Conservation (phyloP, 495 filamentous ascomycete species). For the Penicillium egyptiacum region DNA sequence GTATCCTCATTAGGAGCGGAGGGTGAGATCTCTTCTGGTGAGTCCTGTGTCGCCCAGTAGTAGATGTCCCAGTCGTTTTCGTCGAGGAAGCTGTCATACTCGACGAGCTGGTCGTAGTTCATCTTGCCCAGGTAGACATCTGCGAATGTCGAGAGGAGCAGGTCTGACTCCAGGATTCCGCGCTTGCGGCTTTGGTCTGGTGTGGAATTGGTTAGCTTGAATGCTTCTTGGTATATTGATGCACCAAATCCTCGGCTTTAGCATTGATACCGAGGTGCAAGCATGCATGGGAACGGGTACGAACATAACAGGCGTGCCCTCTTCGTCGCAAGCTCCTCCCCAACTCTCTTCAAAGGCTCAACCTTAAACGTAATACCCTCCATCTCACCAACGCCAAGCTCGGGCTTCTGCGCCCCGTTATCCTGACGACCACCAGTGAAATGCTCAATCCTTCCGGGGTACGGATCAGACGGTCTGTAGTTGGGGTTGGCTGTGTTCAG, state of each 20-base stretch:
- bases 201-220: conserved; percentile 2
- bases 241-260: not conserved
- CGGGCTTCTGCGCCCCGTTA: conserved; percentile 52
- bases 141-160: conserved; percentile 95
- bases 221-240: not conserved
- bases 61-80: conserved; percentile 99
- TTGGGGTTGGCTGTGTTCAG: conserved; percentile 56
- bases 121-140: conserved; percentile 72
- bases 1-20: conserved; percentile 41
- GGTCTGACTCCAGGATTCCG: conserved; percentile 92
- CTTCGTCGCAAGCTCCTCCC: conserved; percentile 81
- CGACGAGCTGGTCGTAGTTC: conserved; percentile 67
- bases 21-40: conserved; percentile 40
- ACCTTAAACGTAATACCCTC: conserved; percentile 84
- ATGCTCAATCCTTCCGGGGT: conserved; percentile 59
- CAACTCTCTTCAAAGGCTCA: conserved; percentile 77
- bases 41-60: conserved; percentile 98
- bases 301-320: conserved; percentile 85
- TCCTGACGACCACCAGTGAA: conserved; percentile 63
- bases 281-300: conserved; percentile 35
- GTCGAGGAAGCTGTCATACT: conserved; percentile 94
- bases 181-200: conserved; percentile 95
- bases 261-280: not conserved
- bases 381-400: conserved; percentile 88
- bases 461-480: conserved; percentile 58